phyloP scores from a whole-genome alignment of 169 alveolate species.

The Babesia microti region DNA sequence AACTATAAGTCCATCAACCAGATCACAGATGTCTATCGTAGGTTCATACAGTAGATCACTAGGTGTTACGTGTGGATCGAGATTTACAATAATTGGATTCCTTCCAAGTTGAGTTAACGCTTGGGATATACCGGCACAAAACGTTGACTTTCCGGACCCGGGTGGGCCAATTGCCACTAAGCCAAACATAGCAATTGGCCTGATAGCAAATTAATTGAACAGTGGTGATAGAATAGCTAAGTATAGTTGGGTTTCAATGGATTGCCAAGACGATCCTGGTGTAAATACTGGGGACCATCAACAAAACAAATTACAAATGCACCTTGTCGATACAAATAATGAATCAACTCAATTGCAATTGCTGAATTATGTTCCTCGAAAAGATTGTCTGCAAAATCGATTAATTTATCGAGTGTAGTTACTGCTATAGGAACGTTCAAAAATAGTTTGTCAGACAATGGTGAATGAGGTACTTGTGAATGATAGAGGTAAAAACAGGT shows the following conservation, averaged over 20 bases:
- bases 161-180: constrained; percentile 88
- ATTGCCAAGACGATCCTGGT: background rate
- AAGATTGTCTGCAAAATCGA: too few relatives aligned
- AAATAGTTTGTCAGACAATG: too few relatives aligned
- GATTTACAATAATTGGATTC: constrained; percentile 62
- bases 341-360: background rate
- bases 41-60: constrained; percentile 76
- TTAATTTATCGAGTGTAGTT: too few relatives aligned
- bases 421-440: too few relatives aligned
- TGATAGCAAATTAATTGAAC: too few relatives aligned
- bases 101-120: constrained; percentile 65
- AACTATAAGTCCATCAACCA: constrained; percentile 73
- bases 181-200: constrained; percentile 61
- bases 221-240: too few relatives aligned
- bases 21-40: constrained; percentile 77
- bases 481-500: too few relatives aligned
- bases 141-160: constrained; percentile 88
- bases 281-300: background rate
- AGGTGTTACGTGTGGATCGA: constrained; percentile 79
- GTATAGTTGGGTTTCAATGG: background rate
- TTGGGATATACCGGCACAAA: constrained; percentile 79
- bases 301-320: background rate
- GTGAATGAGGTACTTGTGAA: too few relatives aligned
- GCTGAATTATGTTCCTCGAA: too few relatives aligned
- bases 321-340: background rate